A percentile compares a stretch with the other conserved stretches of the same genome.
Evolutionary conservation across 306 rosid species (phyloP).

Genomic region (Myrica gale): DNA sequence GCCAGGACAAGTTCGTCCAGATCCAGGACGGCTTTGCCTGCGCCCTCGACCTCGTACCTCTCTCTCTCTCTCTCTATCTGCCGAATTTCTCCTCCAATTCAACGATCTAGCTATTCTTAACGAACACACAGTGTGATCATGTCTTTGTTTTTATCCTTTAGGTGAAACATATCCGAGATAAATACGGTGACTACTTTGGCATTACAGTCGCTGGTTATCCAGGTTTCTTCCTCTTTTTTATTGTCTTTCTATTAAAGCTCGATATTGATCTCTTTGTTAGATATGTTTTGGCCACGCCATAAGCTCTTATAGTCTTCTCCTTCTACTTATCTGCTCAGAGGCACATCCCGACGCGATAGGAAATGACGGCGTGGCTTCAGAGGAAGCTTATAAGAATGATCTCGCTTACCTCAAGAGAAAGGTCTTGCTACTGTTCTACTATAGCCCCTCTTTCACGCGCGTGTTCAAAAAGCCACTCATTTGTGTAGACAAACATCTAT

Average conservation of each 20-base stretch:
- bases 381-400: constrained; percentile 71
- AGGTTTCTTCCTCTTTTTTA: constrained; percentile 41
- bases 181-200: constrained; percentile 90
- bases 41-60: constrained; percentile 74
- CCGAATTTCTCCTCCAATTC: no score
- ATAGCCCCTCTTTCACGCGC: not conserved
- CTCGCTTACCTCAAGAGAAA: constrained; percentile 83
- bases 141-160: constrained; percentile 23
- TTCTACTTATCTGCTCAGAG: constrained; percentile 45
- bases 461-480: not conserved
- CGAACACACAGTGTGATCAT: not conserved
- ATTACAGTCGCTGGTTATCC: constrained; percentile 97
- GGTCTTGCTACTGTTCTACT: constrained; percentile 38
- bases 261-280: not conserved
- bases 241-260: constrained; percentile 6
- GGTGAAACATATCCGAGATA: constrained; percentile 79
- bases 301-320: constrained; percentile 20
- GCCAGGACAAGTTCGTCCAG: constrained; percentile 94
- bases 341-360: constrained; percentile 88
- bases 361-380: constrained; percentile 66
- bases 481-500: not conserved
- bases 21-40: constrained; percentile 89
- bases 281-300: constrained; percentile 3
- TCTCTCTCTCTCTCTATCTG: not conserved
- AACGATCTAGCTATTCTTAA: no score